A percentile compares a stretch with the other conserved stretches of the same genome.
Evolutionary conservation across 805 yeast species (phyloP).

Genomic region (Naumovozyma baii): DNA sequence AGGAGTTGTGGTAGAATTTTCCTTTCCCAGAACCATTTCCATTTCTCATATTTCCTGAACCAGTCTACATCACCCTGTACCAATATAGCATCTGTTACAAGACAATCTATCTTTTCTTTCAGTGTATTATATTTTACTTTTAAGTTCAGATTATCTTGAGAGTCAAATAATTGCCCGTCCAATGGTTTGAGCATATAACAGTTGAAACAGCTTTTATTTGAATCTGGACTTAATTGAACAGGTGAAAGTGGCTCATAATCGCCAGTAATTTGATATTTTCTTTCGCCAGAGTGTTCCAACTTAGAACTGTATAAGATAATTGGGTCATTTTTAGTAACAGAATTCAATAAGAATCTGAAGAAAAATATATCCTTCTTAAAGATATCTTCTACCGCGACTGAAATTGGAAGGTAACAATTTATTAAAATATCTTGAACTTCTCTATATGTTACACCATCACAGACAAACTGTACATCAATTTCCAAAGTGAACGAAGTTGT

Average conservation of each 20-base stretch:
- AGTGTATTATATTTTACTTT: conserved; percentile 17
- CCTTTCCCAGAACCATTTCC: conserved; percentile 21
- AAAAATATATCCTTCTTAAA: conserved; percentile 19
- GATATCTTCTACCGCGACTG: conserved; percentile 29
- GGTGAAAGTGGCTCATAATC: conserved; percentile 13
- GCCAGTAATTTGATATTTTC: conserved; percentile 14
- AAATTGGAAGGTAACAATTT: conserved; percentile 20
- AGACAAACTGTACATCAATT: conserved; percentile 9
- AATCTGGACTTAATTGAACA: conserved; percentile 12
- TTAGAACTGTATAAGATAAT: conserved; percentile 15
- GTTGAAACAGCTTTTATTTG: conserved; percentile 18
- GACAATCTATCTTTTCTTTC: conserved; percentile 21
- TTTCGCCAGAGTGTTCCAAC: conserved; percentile 4
- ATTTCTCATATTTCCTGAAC: conserved; percentile 15
- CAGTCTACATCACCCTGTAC: conserved; percentile 22
- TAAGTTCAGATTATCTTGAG: conserved; percentile 16
- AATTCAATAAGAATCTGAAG: conserved; percentile 23
- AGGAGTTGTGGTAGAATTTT: conserved; percentile 14
- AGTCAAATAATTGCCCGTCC: conserved; percentile 7
- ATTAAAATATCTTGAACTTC: conserved; percentile 10
- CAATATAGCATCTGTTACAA: conserved; percentile 21
- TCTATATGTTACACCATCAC: conserved; percentile 6
- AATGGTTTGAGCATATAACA: conserved; percentile 17
- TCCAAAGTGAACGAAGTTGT: conserved; percentile 12
- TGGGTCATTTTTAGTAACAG: conserved; percentile 20